Evolutionary conservation across 805 yeast species (phyloP).

Genomic region (Blastobotrys parvus): DNA sequence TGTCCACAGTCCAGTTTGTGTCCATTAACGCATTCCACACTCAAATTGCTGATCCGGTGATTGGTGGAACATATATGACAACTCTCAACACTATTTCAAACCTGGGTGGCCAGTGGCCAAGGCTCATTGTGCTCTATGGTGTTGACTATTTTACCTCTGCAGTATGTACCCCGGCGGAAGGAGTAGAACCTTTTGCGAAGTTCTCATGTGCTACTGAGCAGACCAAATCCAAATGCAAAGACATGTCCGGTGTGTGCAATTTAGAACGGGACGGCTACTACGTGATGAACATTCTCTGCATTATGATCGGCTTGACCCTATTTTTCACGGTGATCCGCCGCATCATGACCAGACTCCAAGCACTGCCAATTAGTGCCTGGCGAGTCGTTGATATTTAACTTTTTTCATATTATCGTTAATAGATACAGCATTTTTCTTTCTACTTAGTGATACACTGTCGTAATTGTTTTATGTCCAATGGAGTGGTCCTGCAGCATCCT

Average conservation of each 20-base stretch:
- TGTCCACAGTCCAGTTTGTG: constrained; percentile 93
- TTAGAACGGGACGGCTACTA: constrained; percentile 74
- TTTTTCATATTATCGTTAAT: constrained; percentile 3
- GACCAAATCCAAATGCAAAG: constrained; percentile 43
- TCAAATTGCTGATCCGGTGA: constrained; percentile 85
- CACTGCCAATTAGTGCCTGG: constrained; percentile 71
- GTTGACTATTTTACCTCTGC: constrained; percentile 73
- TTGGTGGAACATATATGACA: constrained; percentile 98
- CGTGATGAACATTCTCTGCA: constrained; percentile 65
- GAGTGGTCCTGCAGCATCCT: constrained; percentile 70
- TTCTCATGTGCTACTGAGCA: constrained; percentile 31
- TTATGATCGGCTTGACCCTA: constrained; percentile 53
- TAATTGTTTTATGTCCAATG: constrained; percentile 32
- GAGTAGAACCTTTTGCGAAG: constrained; percentile 9
- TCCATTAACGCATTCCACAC: constrained; percentile 93
- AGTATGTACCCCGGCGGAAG: constrained; percentile 36
- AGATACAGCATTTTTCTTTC: too few species aligned
- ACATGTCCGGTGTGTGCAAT: constrained; percentile 46
- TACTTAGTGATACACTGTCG: neutral
- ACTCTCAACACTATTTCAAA: constrained; percentile 85
- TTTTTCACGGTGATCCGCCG: constrained; percentile 58
- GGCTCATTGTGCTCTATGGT: constrained; percentile 64
- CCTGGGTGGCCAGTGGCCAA: constrained; percentile 97
- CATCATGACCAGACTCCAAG: constrained; percentile 58
- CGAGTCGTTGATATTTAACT: constrained; percentile 34